Percentiles rank a stretch among this genome's conserved stretches.
Evolutionary conservation across 2,329 filamentous ascomycete genomes (phyloP).

Genomic region (Amauroascus verrucosus): DNA sequence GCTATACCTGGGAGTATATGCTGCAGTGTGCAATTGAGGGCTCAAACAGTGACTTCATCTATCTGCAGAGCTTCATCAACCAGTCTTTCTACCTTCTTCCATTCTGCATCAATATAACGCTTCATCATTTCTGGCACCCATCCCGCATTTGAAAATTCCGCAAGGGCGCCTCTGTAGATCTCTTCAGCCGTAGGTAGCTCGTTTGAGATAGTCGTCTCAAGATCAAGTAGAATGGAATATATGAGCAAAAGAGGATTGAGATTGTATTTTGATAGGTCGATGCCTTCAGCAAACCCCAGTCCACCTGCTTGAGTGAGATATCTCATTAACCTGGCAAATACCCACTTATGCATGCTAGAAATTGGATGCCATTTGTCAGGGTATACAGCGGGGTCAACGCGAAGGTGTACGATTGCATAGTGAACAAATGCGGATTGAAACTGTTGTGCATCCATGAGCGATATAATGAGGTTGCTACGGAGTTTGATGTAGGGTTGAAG

Average conservation of each 20-base stretch:
- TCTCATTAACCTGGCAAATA: constrained; percentile 21
- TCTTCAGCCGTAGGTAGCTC: constrained; percentile 25
- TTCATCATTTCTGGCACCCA: constrained; percentile 11
- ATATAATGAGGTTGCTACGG: constrained; percentile 44
- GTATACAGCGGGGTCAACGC: constrained; percentile 44
- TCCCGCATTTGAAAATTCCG: not conserved
- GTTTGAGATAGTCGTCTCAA: constrained; percentile 23
- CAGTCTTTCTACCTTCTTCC: constrained; percentile 40
- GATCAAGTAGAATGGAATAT: constrained; percentile 26
- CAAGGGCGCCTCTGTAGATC: constrained; percentile 15
- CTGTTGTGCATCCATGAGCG: constrained; percentile 35
- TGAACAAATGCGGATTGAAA: constrained; percentile 43
- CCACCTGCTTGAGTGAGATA: constrained; percentile 17
- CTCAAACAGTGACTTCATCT: constrained; percentile 2
- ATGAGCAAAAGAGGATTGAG: constrained; percentile 27
- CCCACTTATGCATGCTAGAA: constrained; percentile 40
- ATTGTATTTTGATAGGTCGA: constrained; percentile 18
- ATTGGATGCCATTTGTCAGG: constrained; percentile 43
- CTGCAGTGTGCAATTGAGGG: not conserved
- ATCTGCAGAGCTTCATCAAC: constrained; percentile 19
- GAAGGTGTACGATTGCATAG: constrained; percentile 42
- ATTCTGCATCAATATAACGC: constrained; percentile 32
- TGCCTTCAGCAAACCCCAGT: constrained; percentile 22
- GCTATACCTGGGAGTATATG: no score
- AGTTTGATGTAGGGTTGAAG: constrained; percentile 47